Conservation (phyloP, 169 alveolate genomes). For the Toxoplasma gondii region DNA sequence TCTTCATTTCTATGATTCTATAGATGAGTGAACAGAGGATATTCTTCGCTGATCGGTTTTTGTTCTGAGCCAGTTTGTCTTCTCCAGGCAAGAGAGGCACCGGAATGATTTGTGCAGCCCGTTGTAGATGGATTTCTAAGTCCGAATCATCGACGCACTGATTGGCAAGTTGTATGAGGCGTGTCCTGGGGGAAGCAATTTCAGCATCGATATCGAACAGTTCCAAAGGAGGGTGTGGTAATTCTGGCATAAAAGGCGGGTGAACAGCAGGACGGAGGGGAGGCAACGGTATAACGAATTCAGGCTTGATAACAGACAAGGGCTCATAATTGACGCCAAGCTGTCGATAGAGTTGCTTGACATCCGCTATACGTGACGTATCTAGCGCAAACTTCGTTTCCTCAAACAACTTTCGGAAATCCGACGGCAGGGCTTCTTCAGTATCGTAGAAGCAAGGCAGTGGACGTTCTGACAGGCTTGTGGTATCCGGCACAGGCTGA, state of each 20-base stretch:
- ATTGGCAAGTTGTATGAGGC: background rate
- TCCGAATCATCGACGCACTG: constrained; percentile 14
- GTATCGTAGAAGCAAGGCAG: constrained; percentile 28
- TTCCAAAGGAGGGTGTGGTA: constrained; percentile 13
- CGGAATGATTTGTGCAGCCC: background rate
- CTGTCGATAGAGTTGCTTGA: background rate
- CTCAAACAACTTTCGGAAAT: constrained; percentile 5
- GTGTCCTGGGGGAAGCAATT: constrained; percentile 16
- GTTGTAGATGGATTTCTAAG: background rate
- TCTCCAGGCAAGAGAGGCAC: background rate
- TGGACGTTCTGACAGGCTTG: constrained; percentile 4
- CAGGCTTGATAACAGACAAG: background rate
- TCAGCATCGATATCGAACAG: constrained; percentile 20
- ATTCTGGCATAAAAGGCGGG: background rate
- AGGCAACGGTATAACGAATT: constrained; percentile 9
- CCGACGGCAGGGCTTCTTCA: background rate
- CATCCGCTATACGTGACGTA: background rate
- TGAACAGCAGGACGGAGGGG: constrained; percentile 17
- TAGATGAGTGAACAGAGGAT: constrained; percentile 12
- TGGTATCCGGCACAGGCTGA: constrained; percentile 26
- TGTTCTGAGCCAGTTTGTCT: background rate
- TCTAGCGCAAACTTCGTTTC: background rate
- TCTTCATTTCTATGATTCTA: background rate
- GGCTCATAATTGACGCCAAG: constrained; percentile 33
- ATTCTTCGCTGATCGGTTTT: background rate